Conservation (phyloP, 2,329 filamentous ascomycete species). For the Aureobasidium namibiae region DNA sequence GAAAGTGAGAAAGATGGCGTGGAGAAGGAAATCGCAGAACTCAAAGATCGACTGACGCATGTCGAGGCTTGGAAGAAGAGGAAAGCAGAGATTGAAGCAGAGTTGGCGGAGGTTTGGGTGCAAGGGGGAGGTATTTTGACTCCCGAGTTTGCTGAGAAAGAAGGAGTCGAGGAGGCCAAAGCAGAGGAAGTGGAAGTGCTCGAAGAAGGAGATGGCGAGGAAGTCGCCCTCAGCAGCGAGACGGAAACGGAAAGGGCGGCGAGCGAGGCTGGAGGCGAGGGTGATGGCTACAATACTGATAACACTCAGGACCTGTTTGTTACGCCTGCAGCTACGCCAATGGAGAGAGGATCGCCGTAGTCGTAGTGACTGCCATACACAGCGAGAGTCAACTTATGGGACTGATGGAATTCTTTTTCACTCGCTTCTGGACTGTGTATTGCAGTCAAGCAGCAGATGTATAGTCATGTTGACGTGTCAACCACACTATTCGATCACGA, state of each 20-base stretch:
- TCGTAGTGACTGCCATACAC: too few relatives aligned
- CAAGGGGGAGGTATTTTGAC: slow-evolving; percentile 34
- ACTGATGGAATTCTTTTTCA: too few relatives aligned
- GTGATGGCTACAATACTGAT: slow-evolving; percentile 1
- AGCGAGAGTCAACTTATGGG: too few relatives aligned
- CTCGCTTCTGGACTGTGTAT: too few relatives aligned
- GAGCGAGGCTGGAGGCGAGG: not conserved
- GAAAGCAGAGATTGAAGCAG: slow-evolving; percentile 70
- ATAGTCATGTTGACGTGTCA: too few relatives aligned
- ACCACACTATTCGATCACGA: too few relatives aligned
- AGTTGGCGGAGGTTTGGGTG: slow-evolving; percentile 60
- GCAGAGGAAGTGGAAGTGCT: not conserved
- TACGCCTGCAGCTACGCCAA: not conserved
- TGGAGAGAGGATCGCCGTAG: not conserved
- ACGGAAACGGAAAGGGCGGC: not conserved
- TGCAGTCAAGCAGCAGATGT: too few relatives aligned
- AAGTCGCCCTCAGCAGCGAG: not conserved
- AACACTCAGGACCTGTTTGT: not conserved
- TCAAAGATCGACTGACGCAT: slow-evolving; percentile 69
- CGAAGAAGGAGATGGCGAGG: not conserved
- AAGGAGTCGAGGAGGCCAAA: not conserved
- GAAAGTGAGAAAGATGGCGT: slow-evolving; percentile 88
- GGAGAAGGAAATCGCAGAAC: slow-evolving; percentile 79
- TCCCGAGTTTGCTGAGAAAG: slow-evolving; percentile 25
- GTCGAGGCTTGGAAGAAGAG: slow-evolving; percentile 79